Percentiles rank a stretch among this genome's conserved stretches.
Conservation (phyloP, 139 green algal genomes). For the Zygnema circumcarinatum region DNA sequence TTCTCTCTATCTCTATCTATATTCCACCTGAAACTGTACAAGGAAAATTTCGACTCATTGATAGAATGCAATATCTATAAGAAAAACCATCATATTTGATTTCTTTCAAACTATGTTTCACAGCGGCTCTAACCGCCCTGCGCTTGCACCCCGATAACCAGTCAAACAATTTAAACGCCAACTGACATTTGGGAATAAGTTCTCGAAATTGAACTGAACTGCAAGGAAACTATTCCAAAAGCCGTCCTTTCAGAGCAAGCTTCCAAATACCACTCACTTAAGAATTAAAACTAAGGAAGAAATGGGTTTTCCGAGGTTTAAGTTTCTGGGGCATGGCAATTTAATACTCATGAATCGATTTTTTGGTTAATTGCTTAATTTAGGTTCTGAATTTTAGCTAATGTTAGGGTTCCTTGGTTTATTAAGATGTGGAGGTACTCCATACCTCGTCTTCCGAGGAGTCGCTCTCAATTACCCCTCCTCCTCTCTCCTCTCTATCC, state of each 20-base stretch:
- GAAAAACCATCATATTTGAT: not conserved
- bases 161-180: not conserved
- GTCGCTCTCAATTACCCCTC: conserved; percentile 77
- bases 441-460: conserved; percentile 90
- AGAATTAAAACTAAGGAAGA: not conserved
- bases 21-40: too few relatives aligned
- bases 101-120: not conserved
- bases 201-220: not conserved
- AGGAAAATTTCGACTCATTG: too few relatives aligned
- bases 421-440: not conserved
- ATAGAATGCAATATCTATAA: too few relatives aligned
- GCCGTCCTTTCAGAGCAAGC: not conserved
- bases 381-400: conserved; percentile 47
- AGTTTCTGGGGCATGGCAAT: conserved; percentile 1
- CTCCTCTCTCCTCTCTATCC: conserved; percentile 15
- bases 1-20: too few relatives aligned
- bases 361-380: not conserved
- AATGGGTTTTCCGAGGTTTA: not conserved
- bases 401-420: not conserved
- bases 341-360: conserved; percentile 3
- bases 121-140: too few relatives aligned
- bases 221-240: not conserved
- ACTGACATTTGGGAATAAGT: not conserved
- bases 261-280: not conserved
- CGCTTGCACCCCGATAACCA: not conserved